phyloP scores from a whole-genome alignment of 208 protist species.

The Trypanosoma boissoni region DNA sequence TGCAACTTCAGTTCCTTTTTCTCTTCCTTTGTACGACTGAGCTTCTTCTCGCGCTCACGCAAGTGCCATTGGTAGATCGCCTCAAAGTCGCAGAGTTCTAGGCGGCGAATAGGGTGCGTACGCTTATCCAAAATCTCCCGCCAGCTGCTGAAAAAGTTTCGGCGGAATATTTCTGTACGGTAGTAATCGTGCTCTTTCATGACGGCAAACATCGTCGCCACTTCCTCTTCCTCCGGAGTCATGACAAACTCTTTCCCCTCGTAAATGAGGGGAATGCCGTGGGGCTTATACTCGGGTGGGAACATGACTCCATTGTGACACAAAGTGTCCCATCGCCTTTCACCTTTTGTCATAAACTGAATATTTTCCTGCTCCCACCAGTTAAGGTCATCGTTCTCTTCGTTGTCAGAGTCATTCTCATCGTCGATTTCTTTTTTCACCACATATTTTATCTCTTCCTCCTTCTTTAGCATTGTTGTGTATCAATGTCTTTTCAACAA shows the following conservation, averaged over 20 bases:
- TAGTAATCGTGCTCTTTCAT: constrained; percentile 95
- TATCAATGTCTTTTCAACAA: constrained; percentile 1
- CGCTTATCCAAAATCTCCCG: constrained; percentile 86
- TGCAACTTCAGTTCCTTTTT: constrained; percentile 88
- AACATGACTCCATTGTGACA: constrained; percentile 97
- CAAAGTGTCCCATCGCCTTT: constrained; percentile 94
- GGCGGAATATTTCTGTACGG: constrained; percentile 93
- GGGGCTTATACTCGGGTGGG: constrained; percentile 95
- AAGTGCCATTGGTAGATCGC: constrained; percentile 93
- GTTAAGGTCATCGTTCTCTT: constrained; percentile 47
- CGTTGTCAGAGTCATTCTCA: constrained; percentile 37
- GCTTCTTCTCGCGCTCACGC: constrained; percentile 85
- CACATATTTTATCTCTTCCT: constrained; percentile 13
- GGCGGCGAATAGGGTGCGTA: constrained; percentile 87
- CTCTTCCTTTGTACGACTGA: constrained; percentile 90
- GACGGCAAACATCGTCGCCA: constrained; percentile 98
- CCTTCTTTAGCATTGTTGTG: constrained; percentile 3
- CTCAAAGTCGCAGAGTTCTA: constrained; percentile 97
- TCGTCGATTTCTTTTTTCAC: constrained; percentile 25
- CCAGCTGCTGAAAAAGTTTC: constrained; percentile 98
- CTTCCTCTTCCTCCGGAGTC: constrained; percentile 96
- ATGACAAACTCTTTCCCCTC: constrained; percentile 92
- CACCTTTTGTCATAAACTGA: constrained; percentile 56
- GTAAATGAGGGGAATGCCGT: constrained; percentile 95
- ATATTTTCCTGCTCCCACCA: constrained; percentile 89